Evolutionary conservation across 106 monocot genomes (phyloP).

Genomic region (Dendrobium catenatum): DNA sequence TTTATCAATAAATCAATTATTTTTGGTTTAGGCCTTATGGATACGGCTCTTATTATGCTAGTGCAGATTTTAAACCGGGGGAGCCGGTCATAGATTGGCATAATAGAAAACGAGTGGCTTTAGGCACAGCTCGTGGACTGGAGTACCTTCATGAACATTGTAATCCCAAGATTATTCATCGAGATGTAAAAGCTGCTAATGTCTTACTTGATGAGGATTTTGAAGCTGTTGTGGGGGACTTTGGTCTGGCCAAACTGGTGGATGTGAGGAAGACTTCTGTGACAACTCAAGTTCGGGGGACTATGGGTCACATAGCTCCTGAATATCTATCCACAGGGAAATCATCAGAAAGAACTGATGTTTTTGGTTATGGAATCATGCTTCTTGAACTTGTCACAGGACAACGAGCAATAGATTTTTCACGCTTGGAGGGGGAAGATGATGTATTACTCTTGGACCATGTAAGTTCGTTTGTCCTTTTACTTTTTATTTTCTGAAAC

Average conservation of each 20-base stretch:
- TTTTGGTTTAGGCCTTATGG: neutral
- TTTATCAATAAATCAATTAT: neutral
- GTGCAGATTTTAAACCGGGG: slow-evolving; percentile 64
- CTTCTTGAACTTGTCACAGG: slow-evolving; percentile 71
- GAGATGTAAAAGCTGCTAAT: slow-evolving; percentile 83
- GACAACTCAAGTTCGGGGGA: slow-evolving; percentile 73
- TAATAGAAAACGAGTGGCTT: slow-evolving; percentile 59
- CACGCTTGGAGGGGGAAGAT: slow-evolving; percentile 85
- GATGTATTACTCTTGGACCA: slow-evolving; percentile 92
- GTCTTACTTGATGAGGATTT: slow-evolving; percentile 69
- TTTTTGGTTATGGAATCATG: slow-evolving; percentile 75
- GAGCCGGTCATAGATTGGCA: slow-evolving; percentile 83
- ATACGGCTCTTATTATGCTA: neutral
- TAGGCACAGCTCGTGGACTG: slow-evolving; percentile 88
- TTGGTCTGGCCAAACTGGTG: slow-evolving; percentile 65
- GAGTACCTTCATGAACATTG: slow-evolving; percentile 88
- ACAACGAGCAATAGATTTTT: slow-evolving; percentile 91
- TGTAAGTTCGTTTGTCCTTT: slow-evolving; percentile 40
- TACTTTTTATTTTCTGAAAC: neutral
- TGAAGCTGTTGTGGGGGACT: slow-evolving; percentile 78
- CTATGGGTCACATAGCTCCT: slow-evolving; percentile 80
- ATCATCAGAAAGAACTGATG: slow-evolving; percentile 71
- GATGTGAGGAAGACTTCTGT: slow-evolving; percentile 70
- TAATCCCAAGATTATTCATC: slow-evolving; percentile 76
- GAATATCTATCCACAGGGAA: slow-evolving; percentile 74